Percentiles rank a stretch among this genome's conserved stretches.
These are phyloP conservation scores for Suillus sp. DNA, from an alignment of 768 basidiomycete species.

Conservation along the genomic window DNA sequence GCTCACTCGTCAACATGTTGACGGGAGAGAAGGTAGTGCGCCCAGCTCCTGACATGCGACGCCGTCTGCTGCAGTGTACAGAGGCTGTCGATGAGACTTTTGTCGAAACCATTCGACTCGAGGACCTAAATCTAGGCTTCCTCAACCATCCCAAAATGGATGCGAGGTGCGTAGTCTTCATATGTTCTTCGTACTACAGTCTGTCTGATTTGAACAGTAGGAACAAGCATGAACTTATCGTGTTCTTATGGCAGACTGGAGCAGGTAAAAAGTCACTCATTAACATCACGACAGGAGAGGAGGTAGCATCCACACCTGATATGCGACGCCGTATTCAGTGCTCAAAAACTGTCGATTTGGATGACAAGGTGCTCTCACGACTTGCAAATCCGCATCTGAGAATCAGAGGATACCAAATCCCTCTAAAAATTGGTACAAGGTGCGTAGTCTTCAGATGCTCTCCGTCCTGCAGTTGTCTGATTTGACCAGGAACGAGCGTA, in stretches of 20 bases:
- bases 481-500: neutral
- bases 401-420: slow-evolving; percentile 22
- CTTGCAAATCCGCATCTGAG: slow-evolving; percentile 28
- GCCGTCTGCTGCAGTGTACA: neutral
- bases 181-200: neutral
- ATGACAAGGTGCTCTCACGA: slow-evolving; percentile 31
- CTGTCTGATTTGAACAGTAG: neutral
- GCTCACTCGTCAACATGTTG: slow-evolving; percentile 41
- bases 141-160: neutral
- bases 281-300: slow-evolving; percentile 36
- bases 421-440: neutral
- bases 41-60: neutral
- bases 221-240: slow-evolving; percentile 23
- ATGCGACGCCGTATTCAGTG: slow-evolving; percentile 33
- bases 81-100: slow-evolving; percentile 23
- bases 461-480: neutral
- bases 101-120: slow-evolving; percentile 26
- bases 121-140: slow-evolving; percentile 24
- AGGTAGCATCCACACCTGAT: slow-evolving; percentile 20
- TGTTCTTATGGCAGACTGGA: slow-evolving; percentile 46
- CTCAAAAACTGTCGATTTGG: slow-evolving; percentile 29
- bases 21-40: slow-evolving; percentile 19
- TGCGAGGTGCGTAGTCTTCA: neutral
- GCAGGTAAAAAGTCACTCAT: slow-evolving; percentile 33
- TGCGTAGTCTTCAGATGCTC: neutral